Percentiles rank a stretch among this genome's conserved stretches.
These are phyloP conservation scores for Rhodotorula graminis DNA, from an alignment of 768 basidiomycete species.

Conservation along the genomic window DNA sequence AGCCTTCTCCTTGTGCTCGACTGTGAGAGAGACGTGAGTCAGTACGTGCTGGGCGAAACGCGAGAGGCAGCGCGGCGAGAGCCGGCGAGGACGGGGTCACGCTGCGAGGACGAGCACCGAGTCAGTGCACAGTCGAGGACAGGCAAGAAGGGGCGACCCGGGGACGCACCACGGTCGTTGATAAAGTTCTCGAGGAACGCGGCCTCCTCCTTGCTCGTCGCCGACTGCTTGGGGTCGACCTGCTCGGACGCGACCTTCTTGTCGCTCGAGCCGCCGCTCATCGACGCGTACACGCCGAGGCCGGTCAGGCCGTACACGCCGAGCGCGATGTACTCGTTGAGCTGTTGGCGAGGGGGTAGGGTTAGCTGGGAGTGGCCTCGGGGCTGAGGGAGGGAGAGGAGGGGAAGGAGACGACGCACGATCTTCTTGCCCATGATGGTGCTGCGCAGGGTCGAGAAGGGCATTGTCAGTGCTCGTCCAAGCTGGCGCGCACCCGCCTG, in stretches of 20 bases:
- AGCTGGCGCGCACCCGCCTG: neutral
- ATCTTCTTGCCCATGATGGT: conserved; percentile 8
- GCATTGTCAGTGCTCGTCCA: neutral
- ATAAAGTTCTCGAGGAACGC: conserved; percentile 36
- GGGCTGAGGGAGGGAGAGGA: neutral
- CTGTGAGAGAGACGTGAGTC: neutral
- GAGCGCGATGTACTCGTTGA: conserved; percentile 25
- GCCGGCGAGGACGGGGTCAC: neutral
- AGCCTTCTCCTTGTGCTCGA: conserved; percentile 34
- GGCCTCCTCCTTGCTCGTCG: conserved; percentile 28
- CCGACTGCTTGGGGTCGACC: conserved; percentile 5
- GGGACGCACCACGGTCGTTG: conserved; percentile 16
- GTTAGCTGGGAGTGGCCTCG: neutral
- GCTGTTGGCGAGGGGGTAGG: neutral
- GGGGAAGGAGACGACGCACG: neutral
- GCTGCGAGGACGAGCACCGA: neutral
- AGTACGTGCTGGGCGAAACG: neutral
- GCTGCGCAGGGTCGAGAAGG: neutral
- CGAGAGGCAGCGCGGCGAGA: accelerated
- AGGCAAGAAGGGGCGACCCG: no score
- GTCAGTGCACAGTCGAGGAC: neutral
- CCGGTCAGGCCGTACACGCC: conserved; percentile 30
- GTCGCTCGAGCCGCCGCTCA: conserved; percentile 7
- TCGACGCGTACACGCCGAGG: conserved; percentile 27
- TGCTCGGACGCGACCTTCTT: conserved; percentile 1